Percentiles rank a stretch among this genome's conserved stretches.
These are phyloP conservation scores for Aureobasidium sp. DNA, from an alignment of 2,329 filamentous ascomycete species.

Conservation along the genomic window DNA sequence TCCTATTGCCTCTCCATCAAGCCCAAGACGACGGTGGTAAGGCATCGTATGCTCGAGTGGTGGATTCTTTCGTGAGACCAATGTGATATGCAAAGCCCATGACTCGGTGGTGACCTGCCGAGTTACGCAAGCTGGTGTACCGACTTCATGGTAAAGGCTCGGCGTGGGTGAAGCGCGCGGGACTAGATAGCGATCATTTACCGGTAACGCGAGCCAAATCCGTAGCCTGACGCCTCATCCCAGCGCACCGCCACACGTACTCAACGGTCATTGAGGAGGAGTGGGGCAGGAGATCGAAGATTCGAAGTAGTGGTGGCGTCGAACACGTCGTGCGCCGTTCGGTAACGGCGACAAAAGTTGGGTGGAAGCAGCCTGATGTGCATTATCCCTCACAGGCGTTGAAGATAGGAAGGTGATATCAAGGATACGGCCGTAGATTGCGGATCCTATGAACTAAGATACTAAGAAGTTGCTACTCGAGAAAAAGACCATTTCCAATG, in stretches of 20 bases:
- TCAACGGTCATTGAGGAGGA: neutral
- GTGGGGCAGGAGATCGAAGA: neutral
- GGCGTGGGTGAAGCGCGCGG: neutral
- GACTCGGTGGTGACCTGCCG: neutral
- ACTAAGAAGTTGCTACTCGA: neutral
- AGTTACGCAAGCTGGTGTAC: slow-evolving; percentile 3
- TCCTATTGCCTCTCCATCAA: neutral
- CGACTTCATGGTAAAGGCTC: slow-evolving; percentile 5
- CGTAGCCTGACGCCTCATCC: neutral
- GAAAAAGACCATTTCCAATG: neutral
- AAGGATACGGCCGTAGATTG: slow-evolving; percentile 6
- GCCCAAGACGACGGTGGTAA: no score
- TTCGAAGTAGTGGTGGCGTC: neutral
- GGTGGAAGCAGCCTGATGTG: neutral
- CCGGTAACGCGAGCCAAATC: neutral
- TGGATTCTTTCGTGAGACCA: no score
- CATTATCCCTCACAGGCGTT: neutral
- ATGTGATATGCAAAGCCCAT: neutral
- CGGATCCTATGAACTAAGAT: neutral
- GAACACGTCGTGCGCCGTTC: neutral
- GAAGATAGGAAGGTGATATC: neutral
- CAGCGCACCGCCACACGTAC: slow-evolving; percentile 10
- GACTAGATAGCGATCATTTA: neutral
- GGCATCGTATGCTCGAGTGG: neutral
- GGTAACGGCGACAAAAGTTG: neutral